Conservation (phyloP, 495 filamentous ascomycete genomes). For the Gamarada debralockiae region DNA sequence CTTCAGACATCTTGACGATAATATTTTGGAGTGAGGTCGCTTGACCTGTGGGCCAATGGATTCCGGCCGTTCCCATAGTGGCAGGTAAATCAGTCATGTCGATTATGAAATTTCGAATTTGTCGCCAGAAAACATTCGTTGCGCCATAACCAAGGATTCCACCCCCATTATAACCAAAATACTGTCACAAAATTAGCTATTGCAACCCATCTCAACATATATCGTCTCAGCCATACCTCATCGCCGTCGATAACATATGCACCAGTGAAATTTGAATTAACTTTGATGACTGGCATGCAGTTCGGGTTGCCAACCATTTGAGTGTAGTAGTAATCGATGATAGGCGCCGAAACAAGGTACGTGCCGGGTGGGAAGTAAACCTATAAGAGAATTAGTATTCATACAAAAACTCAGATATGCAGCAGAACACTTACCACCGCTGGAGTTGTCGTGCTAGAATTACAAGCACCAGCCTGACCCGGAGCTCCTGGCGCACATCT, state of each 20-base stretch:
- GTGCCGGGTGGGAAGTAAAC: slow-evolving; percentile 42
- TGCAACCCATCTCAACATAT: neutral
- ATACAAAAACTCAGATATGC: slow-evolving; percentile 27
- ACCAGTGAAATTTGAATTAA: slow-evolving; percentile 57
- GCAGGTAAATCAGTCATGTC: slow-evolving; percentile 61
- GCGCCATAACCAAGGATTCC: slow-evolving; percentile 43
- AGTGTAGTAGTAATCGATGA: slow-evolving; percentile 63
- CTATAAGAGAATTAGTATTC: slow-evolving; percentile 39
- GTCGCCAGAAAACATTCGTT: slow-evolving; percentile 75
- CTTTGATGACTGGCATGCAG: slow-evolving; percentile 61
- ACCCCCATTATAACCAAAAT: slow-evolving; percentile 54
- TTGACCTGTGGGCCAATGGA: slow-evolving; percentile 82
- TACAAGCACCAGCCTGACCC: slow-evolving; percentile 42
- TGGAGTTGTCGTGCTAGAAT: slow-evolving; percentile 59
- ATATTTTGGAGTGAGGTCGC: slow-evolving; percentile 76
- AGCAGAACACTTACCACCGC: slow-evolving; percentile 47
- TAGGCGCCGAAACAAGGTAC: slow-evolving; percentile 53
- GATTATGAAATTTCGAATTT: slow-evolving; percentile 73
- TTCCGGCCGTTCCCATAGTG: slow-evolving; percentile 31
- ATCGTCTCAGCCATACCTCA: slow-evolving; percentile 22
- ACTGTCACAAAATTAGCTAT: neutral
- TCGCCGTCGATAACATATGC: slow-evolving; percentile 74
- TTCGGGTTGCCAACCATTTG: slow-evolving; percentile 67
- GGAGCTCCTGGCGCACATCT: slow-evolving; percentile 69
- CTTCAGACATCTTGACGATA: slow-evolving; percentile 65